Conservation (phyloP, 495 filamentous ascomycete genomes). For the Aspergillus funiculosus region DNA sequence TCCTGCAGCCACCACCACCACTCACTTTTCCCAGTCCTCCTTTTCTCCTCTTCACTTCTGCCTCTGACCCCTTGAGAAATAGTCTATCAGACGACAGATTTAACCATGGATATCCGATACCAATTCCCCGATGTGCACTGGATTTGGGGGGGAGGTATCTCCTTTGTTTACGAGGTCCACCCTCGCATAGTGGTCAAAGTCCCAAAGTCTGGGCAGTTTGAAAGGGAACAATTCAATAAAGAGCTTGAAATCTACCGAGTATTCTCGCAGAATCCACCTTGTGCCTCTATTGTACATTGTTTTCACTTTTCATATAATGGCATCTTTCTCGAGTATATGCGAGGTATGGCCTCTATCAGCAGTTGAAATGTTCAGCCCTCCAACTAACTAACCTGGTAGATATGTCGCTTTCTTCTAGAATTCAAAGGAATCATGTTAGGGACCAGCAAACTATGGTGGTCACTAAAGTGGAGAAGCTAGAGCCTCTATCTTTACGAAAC, state of each 20-base stretch:
- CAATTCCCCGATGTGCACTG: slow-evolving; percentile 28
- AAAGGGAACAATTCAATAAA: slow-evolving; percentile 30
- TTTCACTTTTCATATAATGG: slow-evolving; percentile 27
- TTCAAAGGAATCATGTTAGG: slow-evolving; percentile 23
- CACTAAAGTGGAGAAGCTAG: slow-evolving; percentile 27
- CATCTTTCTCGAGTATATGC: slow-evolving; percentile 37
- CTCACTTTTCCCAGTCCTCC: too few relatives aligned
- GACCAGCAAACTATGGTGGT: slow-evolving; percentile 23
- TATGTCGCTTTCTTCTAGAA: slow-evolving; percentile 21
- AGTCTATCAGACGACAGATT: too few relatives aligned
- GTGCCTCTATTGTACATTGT: slow-evolving; percentile 27
- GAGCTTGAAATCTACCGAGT: slow-evolving; percentile 30
- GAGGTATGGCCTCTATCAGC: slow-evolving; percentile 21
- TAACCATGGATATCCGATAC: slow-evolving; percentile 18
- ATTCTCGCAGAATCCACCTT: slow-evolving; percentile 25
- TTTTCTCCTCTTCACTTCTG: too few relatives aligned
- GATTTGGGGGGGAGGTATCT: slow-evolving; percentile 32
- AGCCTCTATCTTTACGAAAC: slow-evolving; percentile 27
- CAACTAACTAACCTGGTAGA: slow-evolving; percentile 14
- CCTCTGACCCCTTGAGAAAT: too few relatives aligned
- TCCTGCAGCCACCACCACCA: too few relatives aligned
- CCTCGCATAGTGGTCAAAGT: slow-evolving; percentile 36
- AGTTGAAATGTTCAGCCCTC: slow-evolving; percentile 3
- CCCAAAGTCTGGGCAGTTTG: slow-evolving; percentile 30
- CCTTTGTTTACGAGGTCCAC: slow-evolving; percentile 37